Evolutionary conservation across 805 yeast genomes (phyloP).

Genomic region (Hanseniaspora meyeri): DNA sequence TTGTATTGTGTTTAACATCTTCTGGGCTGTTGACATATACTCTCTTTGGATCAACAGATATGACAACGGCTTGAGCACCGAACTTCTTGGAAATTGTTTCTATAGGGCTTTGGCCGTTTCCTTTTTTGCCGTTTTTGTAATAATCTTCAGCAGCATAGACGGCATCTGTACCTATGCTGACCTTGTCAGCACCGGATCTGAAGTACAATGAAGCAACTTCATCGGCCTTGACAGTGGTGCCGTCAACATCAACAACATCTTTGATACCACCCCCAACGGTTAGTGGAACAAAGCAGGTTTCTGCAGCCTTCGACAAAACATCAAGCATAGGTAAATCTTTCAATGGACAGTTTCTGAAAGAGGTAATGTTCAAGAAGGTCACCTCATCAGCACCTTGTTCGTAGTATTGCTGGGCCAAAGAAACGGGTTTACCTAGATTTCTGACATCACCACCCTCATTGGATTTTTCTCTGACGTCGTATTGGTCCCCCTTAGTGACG

Average conservation of each 20-base stretch:
- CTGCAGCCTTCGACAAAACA: conserved; percentile 69
- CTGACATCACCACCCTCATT: conserved; percentile 51
- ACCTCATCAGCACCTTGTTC: conserved; percentile 95
- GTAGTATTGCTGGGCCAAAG: conserved; percentile 80
- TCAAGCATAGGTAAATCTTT: conserved; percentile 92
- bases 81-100: conserved; percentile 86
- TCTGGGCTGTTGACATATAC: conserved; percentile 45
- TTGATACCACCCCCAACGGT: conserved; percentile 98
- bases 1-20: conserved; percentile 50
- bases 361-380: conserved; percentile 87
- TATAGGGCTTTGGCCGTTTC: conserved; percentile 73
- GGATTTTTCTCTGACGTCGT: conserved; percentile 79
- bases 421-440: conserved; percentile 93
- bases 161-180: conserved; percentile 96
- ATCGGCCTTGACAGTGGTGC: conserved; percentile 65
- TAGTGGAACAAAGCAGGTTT: conserved; percentile 86
- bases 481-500: conserved; percentile 97
- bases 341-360: conserved; percentile 87
- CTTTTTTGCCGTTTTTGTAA: conserved; percentile 43
- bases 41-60: conserved; percentile 94
- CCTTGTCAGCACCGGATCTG: conserved; percentile 95
- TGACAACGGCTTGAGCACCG: conserved; percentile 95
- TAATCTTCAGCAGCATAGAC: conserved; percentile 79
- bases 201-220: conserved; percentile 87
- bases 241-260: conserved; percentile 78